Base-by-base conservation (phyloP, 305 asterid species). In the Euphrasia arctica region DNA sequence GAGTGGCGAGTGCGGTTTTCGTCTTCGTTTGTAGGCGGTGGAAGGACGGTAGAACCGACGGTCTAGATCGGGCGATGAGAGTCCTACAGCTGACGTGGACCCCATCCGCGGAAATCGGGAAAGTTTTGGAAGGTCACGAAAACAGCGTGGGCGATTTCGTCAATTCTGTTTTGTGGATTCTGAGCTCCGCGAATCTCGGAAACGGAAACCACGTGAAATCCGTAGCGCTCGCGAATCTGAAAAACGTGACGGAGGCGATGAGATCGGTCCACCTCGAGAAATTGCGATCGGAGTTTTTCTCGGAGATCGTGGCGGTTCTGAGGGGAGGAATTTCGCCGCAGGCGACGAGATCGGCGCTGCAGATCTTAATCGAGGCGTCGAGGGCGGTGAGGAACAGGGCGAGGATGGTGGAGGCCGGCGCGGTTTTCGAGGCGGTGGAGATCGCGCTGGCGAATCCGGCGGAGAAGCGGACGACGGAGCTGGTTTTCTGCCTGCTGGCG, bases 31-130 rank as follows among this genome's bases (percentile, higher is more conserved):
- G 82, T n/a, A 72, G 70, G 62, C 32, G 83, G 5, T 81, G 66
- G 27, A 71, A 62, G 47, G 86, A 78, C 57, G 68, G 66, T 9
- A 63, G 22, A 9, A 47, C 14, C 11, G 5, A 49, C 14, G 95
- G 95, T 0, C 62, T 92, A 0, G 86, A 72, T 22, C 80, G 70
- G 4, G 91, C 94, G 0, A 45, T 90, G 71, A 74, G 73, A 1
- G 66, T 90, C 51, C 80, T 92, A 4, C 69, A 72, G 56, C 72
- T 81, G 12, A 80, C 79, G 4, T 85, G 97, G 95, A 66, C 34
- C 1, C 74, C 84, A 6, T 58, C 79, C 0, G 12, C 41, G 0
- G 90, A 82, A 54, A 77, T 78, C 54, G 70, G 60, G 65, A 70
- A 73, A 64, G 47, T 79, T 0, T 79, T 85, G 0, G 88, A 66